Evolutionary conservation across 2,329 filamentous ascomycete genomes (phyloP), one percentile per base, ranked within the genome.

Genomic region (Ophiostoma populinum): DNA sequence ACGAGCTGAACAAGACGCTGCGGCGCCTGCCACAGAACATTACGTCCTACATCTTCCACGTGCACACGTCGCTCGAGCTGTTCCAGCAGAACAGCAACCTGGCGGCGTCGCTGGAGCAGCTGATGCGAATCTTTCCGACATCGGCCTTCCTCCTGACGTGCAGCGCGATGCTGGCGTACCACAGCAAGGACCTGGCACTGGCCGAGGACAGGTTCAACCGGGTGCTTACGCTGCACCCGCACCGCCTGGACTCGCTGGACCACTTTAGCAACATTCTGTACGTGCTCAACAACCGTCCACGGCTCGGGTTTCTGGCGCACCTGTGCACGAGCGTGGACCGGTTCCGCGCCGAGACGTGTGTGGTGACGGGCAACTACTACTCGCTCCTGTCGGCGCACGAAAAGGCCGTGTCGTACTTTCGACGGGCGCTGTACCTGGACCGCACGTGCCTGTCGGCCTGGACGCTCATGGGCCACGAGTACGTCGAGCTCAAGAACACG

Each of bases 381-480:
- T 92, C 83, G 0, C 61, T 94, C 1, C 75, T 93, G 41, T 93
- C 86, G 0, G 78, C 92, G 52, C 90, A 98, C 52, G 90, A 98
- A 53, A 98, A 98, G 52, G 87, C 90, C 1, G 86, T 98, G 35
- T 85, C 94, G 58, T 95, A 95, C 56, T 98, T 98, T 61, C 79
- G 90, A 4, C 77, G 90, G 16, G 90, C 90, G 0, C 59, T 98
- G 15, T 92, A 83, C 0, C 64, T 98, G 0, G 90, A 98, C 51
- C 75, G 87, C 8, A 78, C 75, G 18, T 98, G 90, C 51, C 67
- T 94, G 12, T 92, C 85, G 0, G 90, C 90, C 2, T 98, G 90
- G 90, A 98, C 90, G 0, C 64, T 98, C 1, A 95, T 98, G 87
- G 90, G 90, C 1, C 90, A 98, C 54, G 90, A 98, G 54, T 98